Percentiles rank a stretch among this genome's conserved stretches.
Conservation (phyloP, 2,329 filamentous ascomycete species). For the Venturia effusa region DNA sequence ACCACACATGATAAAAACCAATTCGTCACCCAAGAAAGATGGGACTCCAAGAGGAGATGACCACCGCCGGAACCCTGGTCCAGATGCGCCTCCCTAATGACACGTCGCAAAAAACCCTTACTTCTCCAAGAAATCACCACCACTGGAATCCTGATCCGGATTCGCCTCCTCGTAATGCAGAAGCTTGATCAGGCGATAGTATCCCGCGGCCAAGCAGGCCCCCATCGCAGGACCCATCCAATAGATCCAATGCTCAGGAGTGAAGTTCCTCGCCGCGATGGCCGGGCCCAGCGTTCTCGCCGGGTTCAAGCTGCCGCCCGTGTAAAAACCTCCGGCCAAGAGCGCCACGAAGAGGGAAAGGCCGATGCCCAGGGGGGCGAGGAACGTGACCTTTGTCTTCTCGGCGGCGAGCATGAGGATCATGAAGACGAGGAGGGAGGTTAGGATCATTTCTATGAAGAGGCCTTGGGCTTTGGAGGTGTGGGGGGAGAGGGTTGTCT, state of each 20-base stretch:
- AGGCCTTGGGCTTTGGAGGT: conserved; percentile 34
- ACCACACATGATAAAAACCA: no score
- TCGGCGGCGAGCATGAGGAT: conserved; percentile 30
- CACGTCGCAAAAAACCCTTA: no score
- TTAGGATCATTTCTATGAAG: conserved; percentile 40
- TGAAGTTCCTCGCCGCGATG: conserved; percentile 8
- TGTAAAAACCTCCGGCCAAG: conserved; percentile 4
- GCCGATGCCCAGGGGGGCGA: conserved; percentile 26
- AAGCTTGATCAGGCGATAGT: conserved; percentile 11
- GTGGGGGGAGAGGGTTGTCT: conserved; percentile 30
- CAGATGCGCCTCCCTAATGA: no score
- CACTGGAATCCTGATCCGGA: conserved; percentile 11
- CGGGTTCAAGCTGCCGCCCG: conserved; percentile 6
- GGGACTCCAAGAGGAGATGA: no score
- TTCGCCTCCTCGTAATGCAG: conserved; percentile 12
- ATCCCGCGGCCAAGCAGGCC: conserved; percentile 1
- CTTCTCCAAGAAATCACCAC: not conserved
- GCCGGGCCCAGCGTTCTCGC: conserved; percentile 10
- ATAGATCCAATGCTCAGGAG: conserved; percentile 11
- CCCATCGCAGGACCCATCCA: conserved; percentile 11
- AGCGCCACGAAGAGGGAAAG: conserved; percentile 12
- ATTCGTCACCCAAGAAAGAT: no score
- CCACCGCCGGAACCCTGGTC: no score
- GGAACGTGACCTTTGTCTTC: conserved; percentile 31
- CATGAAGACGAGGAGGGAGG: conserved; percentile 28